Conservation (phyloP, 1,284 basidiomycete genomes). For the Cutaneotrichosporon sp. region DNA sequence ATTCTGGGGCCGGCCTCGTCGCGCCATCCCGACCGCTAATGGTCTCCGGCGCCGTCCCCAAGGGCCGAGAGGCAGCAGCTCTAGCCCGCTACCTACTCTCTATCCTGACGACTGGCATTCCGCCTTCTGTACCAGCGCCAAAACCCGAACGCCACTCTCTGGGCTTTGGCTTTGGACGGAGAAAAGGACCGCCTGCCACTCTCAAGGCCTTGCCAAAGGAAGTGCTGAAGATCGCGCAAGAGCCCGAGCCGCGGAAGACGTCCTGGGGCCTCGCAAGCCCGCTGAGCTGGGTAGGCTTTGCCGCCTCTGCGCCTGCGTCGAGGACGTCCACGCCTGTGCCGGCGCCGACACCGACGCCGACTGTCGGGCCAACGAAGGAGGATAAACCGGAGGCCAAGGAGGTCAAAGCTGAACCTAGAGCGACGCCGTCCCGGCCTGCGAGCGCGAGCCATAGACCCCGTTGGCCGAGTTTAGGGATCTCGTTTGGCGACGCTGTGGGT, state of each 20-base stretch:
- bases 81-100: not conserved
- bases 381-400: not conserved
- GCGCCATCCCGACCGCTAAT: not conserved
- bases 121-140: not conserved
- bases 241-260: slow-evolving; percentile 17
- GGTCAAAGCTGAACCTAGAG: not conserved
- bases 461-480: slow-evolving; percentile 19
- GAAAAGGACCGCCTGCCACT: not conserved
- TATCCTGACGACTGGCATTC: not conserved
- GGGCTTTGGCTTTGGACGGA: slow-evolving; percentile 23
- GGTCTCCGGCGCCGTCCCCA: not conserved
- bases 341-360: not conserved
- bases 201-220: not conserved
- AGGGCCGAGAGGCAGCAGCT: not conserved
- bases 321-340: slow-evolving; percentile 2
- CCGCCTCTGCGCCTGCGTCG: not conserved
- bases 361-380: not conserved
- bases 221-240: not conserved
- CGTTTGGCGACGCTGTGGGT: slow-evolving; percentile 29
- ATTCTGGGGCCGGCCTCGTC: not conserved
- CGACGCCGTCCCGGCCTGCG: not conserved
- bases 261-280: slow-evolving; percentile 20
- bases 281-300: slow-evolving; percentile 13
- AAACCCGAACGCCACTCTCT: slow-evolving; percentile 14
- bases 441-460: slow-evolving; percentile 4